phyloP scores from a whole-genome alignment of 345 rosid genomes.

The Moringa oleifera region DNA sequence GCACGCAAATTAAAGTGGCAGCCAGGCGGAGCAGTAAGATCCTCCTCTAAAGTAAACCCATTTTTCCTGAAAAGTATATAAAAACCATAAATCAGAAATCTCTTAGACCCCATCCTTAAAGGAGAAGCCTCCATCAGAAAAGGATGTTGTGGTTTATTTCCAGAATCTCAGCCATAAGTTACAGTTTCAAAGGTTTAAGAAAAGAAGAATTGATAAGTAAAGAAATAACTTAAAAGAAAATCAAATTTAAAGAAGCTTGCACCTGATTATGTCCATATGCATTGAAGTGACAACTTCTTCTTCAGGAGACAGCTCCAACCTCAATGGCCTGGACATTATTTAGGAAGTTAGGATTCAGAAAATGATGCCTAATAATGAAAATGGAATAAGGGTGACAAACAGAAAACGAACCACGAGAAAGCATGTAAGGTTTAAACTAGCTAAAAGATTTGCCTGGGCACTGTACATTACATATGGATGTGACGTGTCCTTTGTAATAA shows the following conservation, averaged over 20 bases:
- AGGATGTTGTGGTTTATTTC: not conserved
- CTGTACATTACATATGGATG: too few species aligned
- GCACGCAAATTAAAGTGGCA: slow-evolving; percentile 64
- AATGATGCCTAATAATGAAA: not conserved
- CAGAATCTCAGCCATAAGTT: slow-evolving; percentile 9
- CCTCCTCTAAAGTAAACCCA: slow-evolving; percentile 88
- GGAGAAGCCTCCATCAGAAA: too few species aligned
- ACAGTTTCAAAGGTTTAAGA: slow-evolving; percentile 6
- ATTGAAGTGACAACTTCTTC: slow-evolving; percentile 80
- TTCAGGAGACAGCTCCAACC: slow-evolving; percentile 88
- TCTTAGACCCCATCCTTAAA: not conserved
- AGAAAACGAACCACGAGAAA: not conserved
- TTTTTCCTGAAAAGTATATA: slow-evolving; percentile 52
- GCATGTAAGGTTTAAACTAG: not conserved
- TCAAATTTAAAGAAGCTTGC: slow-evolving; percentile 10
- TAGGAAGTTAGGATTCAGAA: slow-evolving; percentile 1
- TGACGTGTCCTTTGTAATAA: too few species aligned
- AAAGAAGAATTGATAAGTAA: not conserved
- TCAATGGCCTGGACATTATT: slow-evolving; percentile 55
- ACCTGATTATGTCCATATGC: slow-evolving; percentile 93
- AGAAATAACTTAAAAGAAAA: not conserved
- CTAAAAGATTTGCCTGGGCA: too few species aligned
- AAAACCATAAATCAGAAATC: not conserved
- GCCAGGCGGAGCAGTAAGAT: slow-evolving; percentile 69
- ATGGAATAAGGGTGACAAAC: not conserved